phyloP scores from a whole-genome alignment of 331 rosid species.

The Malus hybrid region DNA sequence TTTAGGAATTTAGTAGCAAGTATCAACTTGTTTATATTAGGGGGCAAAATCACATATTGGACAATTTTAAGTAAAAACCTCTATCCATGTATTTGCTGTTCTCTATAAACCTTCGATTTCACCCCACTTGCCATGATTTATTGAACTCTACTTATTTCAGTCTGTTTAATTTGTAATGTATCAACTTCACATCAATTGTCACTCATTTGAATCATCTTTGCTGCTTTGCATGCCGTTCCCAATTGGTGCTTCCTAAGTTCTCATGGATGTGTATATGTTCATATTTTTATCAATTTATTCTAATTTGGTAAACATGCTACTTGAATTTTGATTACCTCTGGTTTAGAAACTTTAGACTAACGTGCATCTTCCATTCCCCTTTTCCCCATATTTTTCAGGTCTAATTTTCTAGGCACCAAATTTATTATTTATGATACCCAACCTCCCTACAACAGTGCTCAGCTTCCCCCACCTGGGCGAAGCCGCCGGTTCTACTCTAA shows the following conservation, averaged over 20 bases:
- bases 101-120: not conserved
- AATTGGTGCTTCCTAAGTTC: not conserved
- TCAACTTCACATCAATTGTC: not conserved
- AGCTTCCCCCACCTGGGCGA: slow-evolving; percentile 59
- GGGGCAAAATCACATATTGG: not conserved
- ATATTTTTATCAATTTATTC: not conserved
- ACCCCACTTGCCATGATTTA: not conserved
- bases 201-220: not conserved
- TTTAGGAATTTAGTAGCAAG: not conserved
- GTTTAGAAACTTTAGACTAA: not conserved
- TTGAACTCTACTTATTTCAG: not conserved
- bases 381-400: slow-evolving; percentile 37
- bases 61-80: not conserved
- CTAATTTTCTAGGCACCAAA: slow-evolving; percentile 87
- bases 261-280: not conserved
- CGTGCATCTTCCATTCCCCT: not conserved
- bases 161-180: not conserved
- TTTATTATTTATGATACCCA: slow-evolving; percentile 81
- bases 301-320: not conserved
- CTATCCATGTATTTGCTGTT: not conserved
- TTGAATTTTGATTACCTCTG: not conserved
- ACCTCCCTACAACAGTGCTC: slow-evolving; percentile 59
- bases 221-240: not conserved
- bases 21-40: not conserved
- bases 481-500: slow-evolving; percentile 79